Base-by-base conservation (phyloP, 495 filamentous ascomycete species). In the Penicillium waksmanii region DNA sequence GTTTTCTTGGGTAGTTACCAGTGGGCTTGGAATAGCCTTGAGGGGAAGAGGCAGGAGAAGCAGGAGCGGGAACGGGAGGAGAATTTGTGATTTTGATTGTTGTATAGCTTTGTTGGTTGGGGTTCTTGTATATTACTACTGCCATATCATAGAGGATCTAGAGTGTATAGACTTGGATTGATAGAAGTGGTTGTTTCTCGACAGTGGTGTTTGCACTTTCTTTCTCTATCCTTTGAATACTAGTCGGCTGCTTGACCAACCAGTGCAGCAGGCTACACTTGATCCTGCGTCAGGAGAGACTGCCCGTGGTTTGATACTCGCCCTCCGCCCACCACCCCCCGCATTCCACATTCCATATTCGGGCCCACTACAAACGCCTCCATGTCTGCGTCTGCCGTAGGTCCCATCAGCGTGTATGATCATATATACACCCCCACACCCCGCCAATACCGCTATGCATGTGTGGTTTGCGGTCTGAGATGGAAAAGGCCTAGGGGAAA, bases 1-100 rank as follows among this genome's bases (percentile, higher is more conserved):
- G 89, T 99, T 36, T 99, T 99, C 77, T 74, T 99, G 71, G 95
- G 95, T 1, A 96, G 90, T 66, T 99, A 97, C 76, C 93, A 98
- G 74, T 93, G 87, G 84, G 91, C 90, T 40, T 88, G 84, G 64
- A 95, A 92, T 80, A 76, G 82, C 8, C 68, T 96, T 56, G 85
- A 82, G 55, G 73, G 76, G 5, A 63, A 66, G 65, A 59, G 50
- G 57, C 47, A 53, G 43, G 61, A 62, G 49, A 64, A 68, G 31
- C 53, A 62, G 27, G 8, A 31, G 23, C 23, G 23, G 27, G 8
- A 31, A 3, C 23, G 23, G 8, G 27, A 44, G 6, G n/a, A 17
- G 1, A 23, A 21, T 2, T 12, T 58, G 43, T 40, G 3, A 25
- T 47, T 35, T 48, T 21, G 38, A 19, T 4, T 31, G 33, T 43